These are phyloP conservation scores for Grigorovia yakushimaensis DNA, from an alignment of 805 yeast species.

Conservation along the genomic window DNA sequence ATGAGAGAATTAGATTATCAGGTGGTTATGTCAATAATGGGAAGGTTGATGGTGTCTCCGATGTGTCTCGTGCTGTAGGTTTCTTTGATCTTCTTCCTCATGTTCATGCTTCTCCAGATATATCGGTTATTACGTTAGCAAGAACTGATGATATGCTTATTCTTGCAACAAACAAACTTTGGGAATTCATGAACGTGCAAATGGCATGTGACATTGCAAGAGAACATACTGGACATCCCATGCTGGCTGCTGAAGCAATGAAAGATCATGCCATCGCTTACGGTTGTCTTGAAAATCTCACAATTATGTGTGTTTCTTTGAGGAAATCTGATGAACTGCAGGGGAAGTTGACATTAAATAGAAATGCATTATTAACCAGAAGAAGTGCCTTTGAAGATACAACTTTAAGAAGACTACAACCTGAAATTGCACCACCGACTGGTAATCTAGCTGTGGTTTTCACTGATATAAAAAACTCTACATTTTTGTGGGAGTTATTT, in stretches of 20 bases:
- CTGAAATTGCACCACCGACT: constrained; percentile 88
- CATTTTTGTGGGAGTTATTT: constrained; percentile 84
- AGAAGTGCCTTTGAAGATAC: constrained; percentile 64
- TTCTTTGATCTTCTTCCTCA: constrained; percentile 80
- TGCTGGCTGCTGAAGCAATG: constrained; percentile 84
- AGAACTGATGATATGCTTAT: constrained; percentile 77
- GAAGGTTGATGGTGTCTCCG: constrained; percentile 70
- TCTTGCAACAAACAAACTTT: constrained; percentile 71
- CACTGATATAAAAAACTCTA: constrained; percentile 93
- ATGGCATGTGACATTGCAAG: constrained; percentile 86
- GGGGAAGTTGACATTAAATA: constrained; percentile 26
- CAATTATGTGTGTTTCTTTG: constrained; percentile 70
- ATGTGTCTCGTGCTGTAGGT: constrained; percentile 87
- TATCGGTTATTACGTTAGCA: constrained; percentile 48
- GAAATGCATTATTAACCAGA: constrained; percentile 34
- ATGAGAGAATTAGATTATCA: constrained; percentile 78
- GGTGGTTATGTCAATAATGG: constrained; percentile 91
- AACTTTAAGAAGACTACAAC: constrained; percentile 68
- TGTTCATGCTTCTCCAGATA: constrained; percentile 79
- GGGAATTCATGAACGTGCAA: constrained; percentile 78
- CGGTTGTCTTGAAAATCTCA: constrained; percentile 71
- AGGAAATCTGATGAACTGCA: constrained; percentile 38
- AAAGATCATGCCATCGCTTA: constrained; percentile 92
- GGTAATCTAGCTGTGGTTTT: constrained; percentile 94
- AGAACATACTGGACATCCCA: constrained; percentile 71